Base-by-base conservation (phyloP, 768 basidiomycete genomes). In the Auricularia sp. region DNA sequence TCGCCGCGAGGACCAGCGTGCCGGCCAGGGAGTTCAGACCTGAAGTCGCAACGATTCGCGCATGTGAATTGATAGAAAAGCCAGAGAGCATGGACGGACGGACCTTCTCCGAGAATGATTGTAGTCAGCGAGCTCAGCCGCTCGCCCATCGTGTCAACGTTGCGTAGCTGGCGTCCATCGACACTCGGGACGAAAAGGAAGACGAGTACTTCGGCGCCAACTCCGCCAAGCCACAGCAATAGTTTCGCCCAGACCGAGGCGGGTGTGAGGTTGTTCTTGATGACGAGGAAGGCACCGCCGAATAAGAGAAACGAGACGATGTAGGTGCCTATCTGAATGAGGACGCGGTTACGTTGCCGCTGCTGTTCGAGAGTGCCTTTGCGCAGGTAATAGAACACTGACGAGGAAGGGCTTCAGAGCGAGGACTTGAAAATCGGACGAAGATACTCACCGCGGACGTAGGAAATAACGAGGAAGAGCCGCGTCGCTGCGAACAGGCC, bases 81-180 rank as follows among this genome's bases (percentile, higher is more conserved):
- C n/a, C 11, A 11, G 18, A 7, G 14, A 10, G 47, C 10, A 18
- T 51, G 11, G 47, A 51, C 5, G 47, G 47, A 51, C 47, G 47
- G 8, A 59, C 56, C 56, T 18, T 59, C 56, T 59, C 56, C 56
- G 34, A 59, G 56, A 18, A 59, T 59, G 56, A 59, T 24, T 7
- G 56, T 59, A 14, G 56, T 59, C 29, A 59, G 24, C 8, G 29
- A 13, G 24, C 16, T 33, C 24, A 59, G 24, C 5, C 56, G 56
- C 24, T 59, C 56, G 14, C 56, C 56, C 56, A 59, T 59, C 24
- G 56, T 59, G 56, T 59, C 56, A 7, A 29, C 56, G 29, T 59
- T 59, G 56, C 24, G 29, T 7, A 59, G 56, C 24, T 33, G 29
- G 8, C 56, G 14, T 4, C 24, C 29, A 7, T 59, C 56, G 24